Evolutionary conservation across 2,329 filamentous ascomycete species (phyloP).

Genomic region (Epichloe typhina): DNA sequence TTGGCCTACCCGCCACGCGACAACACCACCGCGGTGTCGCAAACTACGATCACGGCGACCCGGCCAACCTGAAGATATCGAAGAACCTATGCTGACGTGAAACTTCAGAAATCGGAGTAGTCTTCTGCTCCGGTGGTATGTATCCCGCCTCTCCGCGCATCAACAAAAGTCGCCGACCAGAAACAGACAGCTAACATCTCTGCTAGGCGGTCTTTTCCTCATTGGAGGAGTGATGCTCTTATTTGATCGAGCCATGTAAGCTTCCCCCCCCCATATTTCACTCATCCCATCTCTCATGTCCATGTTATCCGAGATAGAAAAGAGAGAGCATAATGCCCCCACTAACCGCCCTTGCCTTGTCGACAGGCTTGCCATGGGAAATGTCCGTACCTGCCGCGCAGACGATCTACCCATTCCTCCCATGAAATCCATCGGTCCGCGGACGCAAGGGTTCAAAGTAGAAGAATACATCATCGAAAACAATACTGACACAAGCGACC

Average conservation of each 20-base stretch:
- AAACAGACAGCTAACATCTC: conserved; percentile 8
- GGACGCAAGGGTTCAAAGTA: conserved; percentile 1
- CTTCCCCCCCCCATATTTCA: conserved; percentile 9
- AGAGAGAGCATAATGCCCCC: neutral
- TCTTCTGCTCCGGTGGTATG: conserved; percentile 95
- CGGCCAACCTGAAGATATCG: neutral
- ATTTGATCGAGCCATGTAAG: conserved; percentile 91
- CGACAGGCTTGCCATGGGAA: conserved; percentile 86
- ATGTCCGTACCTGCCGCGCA: conserved; percentile 39
- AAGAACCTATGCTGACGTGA: conserved; percentile 1
- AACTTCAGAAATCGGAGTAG: conserved; percentile 78
- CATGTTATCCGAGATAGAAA: neutral
- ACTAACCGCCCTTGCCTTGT: neutral
- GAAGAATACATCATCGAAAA: neutral
- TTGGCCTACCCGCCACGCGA: neutral
- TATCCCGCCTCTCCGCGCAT: conserved; percentile 16
- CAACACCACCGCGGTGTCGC: neutral
- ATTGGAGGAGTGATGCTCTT: conserved; percentile 91
- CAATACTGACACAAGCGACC: conserved; percentile 6
- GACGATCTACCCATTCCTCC: neutral
- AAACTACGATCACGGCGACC: neutral
- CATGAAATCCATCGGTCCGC: neutral
- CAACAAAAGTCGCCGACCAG: conserved; percentile 3
- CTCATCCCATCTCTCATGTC: neutral
- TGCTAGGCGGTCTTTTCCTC: conserved; percentile 79